Evolutionary conservation across 495 filamentous ascomycete genomes (phyloP).

Genomic region (Talaromyces ruber): DNA sequence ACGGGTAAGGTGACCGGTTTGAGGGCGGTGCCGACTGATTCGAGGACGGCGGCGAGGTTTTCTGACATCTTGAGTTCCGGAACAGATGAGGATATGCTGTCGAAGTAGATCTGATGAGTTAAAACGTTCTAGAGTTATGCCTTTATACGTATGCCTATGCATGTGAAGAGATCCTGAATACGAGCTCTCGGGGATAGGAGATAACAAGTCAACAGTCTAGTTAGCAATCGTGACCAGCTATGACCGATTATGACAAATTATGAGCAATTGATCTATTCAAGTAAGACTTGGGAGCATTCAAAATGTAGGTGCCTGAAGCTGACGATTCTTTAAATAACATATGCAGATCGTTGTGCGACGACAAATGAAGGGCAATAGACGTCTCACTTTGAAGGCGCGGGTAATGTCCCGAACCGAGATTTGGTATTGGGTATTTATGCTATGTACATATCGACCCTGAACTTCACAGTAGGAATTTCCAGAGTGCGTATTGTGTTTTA

Average conservation of each 20-base stretch:
- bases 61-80: background rate
- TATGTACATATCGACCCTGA: background rate
- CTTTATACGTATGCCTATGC: background rate
- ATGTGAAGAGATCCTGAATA: background rate
- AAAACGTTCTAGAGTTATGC: background rate
- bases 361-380: background rate
- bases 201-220: background rate
- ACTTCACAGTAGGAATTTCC: too few relatives aligned
- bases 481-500: background rate
- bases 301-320: background rate
- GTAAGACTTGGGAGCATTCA: background rate
- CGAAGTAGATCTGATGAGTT: background rate
- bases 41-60: constrained; percentile 2
- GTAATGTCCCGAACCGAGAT: background rate
- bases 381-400: background rate
- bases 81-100: background rate
- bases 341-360: background rate
- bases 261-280: background rate
- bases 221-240: background rate
- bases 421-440: background rate
- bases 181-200: background rate
- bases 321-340: background rate
- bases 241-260: too few relatives aligned
- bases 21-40: background rate
- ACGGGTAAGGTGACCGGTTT: constrained; percentile 8